Conservation (phyloP, 345 rosid species). For the Eucalyptus microcorys region DNA sequence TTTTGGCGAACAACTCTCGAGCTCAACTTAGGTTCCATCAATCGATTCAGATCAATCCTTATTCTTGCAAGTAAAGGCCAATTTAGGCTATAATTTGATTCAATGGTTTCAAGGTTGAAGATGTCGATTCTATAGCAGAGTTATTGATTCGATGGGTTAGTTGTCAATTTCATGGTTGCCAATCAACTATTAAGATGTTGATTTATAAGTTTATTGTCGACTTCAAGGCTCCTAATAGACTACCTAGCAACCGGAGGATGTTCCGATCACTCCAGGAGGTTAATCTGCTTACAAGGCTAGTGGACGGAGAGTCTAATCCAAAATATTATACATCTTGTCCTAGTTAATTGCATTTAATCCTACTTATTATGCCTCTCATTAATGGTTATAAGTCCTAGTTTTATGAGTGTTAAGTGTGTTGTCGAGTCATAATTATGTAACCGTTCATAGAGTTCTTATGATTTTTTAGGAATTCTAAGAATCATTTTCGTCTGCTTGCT, state of each 20-base stretch:
- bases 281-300: not conserved
- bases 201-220: not conserved
- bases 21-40: accelerated
- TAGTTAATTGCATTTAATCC: not conserved
- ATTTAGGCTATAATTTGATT: not conserved
- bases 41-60: not conserved
- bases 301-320: not conserved
- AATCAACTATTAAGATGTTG: not conserved
- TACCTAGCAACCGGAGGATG: not conserved
- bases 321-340: not conserved
- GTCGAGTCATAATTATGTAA: not conserved
- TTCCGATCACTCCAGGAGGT: not conserved
- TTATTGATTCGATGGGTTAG: not conserved
- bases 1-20: not conserved
- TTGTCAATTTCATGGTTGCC: not conserved
- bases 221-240: not conserved
- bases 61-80: not conserved
- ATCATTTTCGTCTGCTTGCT: not conserved
- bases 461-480: not conserved
- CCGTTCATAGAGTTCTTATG: not conserved
- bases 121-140: not conserved
- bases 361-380: not conserved
- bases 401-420: not conserved
- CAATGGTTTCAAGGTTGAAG: not conserved
- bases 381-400: not conserved